Conservation (phyloP, 805 yeast genomes). For the Candida pseudoglaebosa region DNA sequence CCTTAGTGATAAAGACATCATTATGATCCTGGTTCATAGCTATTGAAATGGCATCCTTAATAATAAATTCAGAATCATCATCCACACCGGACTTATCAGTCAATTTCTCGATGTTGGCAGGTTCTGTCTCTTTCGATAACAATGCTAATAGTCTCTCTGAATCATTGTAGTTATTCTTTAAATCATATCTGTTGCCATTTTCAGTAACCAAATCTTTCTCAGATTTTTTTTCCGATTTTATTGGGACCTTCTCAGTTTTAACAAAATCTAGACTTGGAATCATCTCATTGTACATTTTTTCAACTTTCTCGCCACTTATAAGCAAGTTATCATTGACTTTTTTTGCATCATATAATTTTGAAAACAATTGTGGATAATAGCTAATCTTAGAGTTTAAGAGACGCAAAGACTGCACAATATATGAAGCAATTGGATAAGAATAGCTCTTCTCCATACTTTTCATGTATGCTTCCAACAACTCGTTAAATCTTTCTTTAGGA, state of each 20-base stretch:
- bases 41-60: conserved; percentile 20
- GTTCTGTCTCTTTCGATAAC: conserved; percentile 9
- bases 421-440: background rate
- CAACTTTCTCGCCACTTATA: conserved; percentile 12
- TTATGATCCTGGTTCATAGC: conserved; percentile 18
- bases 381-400: conserved; percentile 15
- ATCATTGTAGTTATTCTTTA: conserved; percentile 12
- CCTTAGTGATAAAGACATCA: conserved; percentile 20
- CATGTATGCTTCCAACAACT: conserved; percentile 8
- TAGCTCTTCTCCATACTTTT: background rate
- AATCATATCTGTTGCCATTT: no score
- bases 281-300: conserved; percentile 17
- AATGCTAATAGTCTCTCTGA: conserved; percentile 15
- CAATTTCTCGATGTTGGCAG: conserved; percentile 3
- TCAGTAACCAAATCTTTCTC: background rate
- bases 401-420: conserved; percentile 12
- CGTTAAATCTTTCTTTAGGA: conserved; percentile 11
- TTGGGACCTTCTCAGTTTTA: no score
- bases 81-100: conserved; percentile 1
- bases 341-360: conserved; percentile 14
- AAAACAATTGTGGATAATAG: conserved; percentile 19
- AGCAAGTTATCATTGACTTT: conserved; percentile 7
- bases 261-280: no score
- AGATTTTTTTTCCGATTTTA: no score
- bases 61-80: conserved; percentile 12